Evolutionary conservation across 495 filamentous ascomycete species (phyloP).

Genomic region (Penicillium robsamsonii): DNA sequence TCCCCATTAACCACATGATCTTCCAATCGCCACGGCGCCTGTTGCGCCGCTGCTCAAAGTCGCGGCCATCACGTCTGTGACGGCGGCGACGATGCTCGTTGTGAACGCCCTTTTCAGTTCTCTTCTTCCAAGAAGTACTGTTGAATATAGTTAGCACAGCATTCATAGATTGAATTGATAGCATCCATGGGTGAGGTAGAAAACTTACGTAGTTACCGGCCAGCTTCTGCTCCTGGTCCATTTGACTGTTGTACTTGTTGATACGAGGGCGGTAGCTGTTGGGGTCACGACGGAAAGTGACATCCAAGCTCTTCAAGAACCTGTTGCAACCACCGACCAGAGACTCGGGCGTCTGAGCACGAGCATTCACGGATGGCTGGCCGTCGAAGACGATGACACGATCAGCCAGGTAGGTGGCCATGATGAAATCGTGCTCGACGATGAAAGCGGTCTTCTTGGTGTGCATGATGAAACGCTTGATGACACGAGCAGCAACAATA

Average conservation of each 20-base stretch:
- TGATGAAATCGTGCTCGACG: conserved; percentile 99
- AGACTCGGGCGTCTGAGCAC: conserved; percentile 85
- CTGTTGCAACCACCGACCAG: conserved; percentile 94
- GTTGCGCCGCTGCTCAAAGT: conserved; percentile 40
- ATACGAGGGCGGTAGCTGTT: conserved; percentile 95
- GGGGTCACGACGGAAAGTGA: conserved; percentile 97
- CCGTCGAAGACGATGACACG: conserved; percentile 98
- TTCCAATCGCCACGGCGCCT: conserved; percentile 36
- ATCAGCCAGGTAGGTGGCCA: conserved; percentile 96
- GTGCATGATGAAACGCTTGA: conserved; percentile 99
- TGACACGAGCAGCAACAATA: conserved; percentile 94
- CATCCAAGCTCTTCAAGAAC: conserved; percentile 92
- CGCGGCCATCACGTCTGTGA: conserved; percentile 43
- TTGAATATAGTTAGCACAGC: conserved; percentile 15
- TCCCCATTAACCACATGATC: conserved; percentile 39
- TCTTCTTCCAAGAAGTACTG: conserved; percentile 90
- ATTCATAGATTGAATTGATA: not conserved
- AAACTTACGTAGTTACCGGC: conserved; percentile 75
- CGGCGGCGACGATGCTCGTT: conserved; percentile 44
- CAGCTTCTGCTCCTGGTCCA: conserved; percentile 97
- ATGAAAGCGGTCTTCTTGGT: conserved; percentile 98
- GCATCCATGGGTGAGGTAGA: not conserved
- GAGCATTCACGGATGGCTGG: conserved; percentile 80
- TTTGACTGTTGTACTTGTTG: conserved; percentile 93
- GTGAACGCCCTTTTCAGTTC: conserved; percentile 66